Conservation (phyloP, 345 rosid genomes). For the Ceriops decandra region DNA sequence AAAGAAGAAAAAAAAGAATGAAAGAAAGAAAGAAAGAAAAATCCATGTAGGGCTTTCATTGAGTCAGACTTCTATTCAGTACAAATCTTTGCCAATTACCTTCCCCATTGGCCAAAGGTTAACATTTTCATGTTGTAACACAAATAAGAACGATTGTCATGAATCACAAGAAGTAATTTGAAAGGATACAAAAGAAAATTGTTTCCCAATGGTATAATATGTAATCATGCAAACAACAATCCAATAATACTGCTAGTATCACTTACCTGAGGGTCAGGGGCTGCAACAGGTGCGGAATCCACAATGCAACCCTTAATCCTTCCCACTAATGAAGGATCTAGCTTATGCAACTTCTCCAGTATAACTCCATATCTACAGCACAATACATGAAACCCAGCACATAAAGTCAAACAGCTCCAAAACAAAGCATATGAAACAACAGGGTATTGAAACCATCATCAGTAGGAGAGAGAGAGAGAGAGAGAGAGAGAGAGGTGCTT, state of each 20-base stretch:
- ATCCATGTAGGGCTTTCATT: no score
- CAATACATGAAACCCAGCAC: conserved; percentile 3
- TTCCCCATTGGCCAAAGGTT: no score
- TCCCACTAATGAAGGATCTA: conserved; percentile 59
- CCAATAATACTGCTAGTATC: conserved; percentile 11
- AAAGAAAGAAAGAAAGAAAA: no score
- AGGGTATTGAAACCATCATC: not conserved
- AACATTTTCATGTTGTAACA: not conserved
- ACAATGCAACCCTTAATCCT: conserved; percentile 86
- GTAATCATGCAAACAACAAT: not conserved
- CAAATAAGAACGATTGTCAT: not conserved
- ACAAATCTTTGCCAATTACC: no score
- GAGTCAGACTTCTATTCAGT: no score
- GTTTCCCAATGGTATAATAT: not conserved
- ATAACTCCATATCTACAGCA: conserved; percentile 84
- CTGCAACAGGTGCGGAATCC: conserved; percentile 98
- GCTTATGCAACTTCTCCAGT: conserved; percentile 78
- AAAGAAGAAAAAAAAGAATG: no score
- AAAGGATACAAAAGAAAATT: not conserved
- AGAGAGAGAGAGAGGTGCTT: conserved; percentile 25
- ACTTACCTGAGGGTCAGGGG: conserved; percentile 87
- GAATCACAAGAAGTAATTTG: not conserved
- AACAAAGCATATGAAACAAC: not conserved
- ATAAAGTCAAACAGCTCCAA: conserved; percentile 12
- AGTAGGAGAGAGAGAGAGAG: not conserved